Percentiles rank a stretch among this genome's conserved stretches.
Conservation (phyloP, 306 rosid genomes). For the Quercus robur region DNA sequence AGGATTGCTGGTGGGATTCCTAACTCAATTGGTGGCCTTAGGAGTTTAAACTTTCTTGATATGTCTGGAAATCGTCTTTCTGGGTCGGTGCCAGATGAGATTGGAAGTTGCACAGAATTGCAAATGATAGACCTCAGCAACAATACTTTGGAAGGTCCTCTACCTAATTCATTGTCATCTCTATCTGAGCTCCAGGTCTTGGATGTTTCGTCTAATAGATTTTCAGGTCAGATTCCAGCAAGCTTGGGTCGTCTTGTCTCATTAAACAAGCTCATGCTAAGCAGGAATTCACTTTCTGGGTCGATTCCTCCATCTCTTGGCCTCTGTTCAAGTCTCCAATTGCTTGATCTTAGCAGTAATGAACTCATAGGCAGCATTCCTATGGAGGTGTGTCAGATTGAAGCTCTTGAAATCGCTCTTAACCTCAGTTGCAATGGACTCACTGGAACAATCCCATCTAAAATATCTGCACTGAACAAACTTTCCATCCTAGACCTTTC, state of each 20-base stretch:
- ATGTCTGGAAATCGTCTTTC: conserved; percentile 71
- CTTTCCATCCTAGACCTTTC: conserved; percentile 83
- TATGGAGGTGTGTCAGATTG: conserved; percentile 53
- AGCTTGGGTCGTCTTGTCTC: conserved; percentile 71
- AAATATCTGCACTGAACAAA: conserved; percentile 68
- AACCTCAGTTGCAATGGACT: conserved; percentile 80
- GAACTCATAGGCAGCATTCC: conserved; percentile 68
- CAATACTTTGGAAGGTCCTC: conserved; percentile 62
- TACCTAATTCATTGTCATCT: conserved; percentile 64
- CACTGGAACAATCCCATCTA: conserved; percentile 65
- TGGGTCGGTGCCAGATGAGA: conserved; percentile 72
- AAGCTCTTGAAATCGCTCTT: conserved; percentile 74
- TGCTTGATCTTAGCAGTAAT: conserved; percentile 89
- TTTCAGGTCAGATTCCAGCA: conserved; percentile 57
- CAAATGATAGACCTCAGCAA: conserved; percentile 81
- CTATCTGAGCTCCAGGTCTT: conserved; percentile 71
- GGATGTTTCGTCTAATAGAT: conserved; percentile 65
- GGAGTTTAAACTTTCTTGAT: conserved; percentile 72
- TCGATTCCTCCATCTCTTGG: conserved; percentile 68
- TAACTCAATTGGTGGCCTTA: conserved; percentile 51
- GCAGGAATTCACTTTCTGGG: conserved; percentile 71
- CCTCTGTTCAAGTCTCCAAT: conserved; percentile 68
- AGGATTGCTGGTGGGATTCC: conserved; percentile 76
- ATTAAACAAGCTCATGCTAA: conserved; percentile 64
- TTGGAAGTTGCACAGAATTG: conserved; percentile 63